Conservation (phyloP, 331 rosid species). For the Cydonia oblonga region DNA sequence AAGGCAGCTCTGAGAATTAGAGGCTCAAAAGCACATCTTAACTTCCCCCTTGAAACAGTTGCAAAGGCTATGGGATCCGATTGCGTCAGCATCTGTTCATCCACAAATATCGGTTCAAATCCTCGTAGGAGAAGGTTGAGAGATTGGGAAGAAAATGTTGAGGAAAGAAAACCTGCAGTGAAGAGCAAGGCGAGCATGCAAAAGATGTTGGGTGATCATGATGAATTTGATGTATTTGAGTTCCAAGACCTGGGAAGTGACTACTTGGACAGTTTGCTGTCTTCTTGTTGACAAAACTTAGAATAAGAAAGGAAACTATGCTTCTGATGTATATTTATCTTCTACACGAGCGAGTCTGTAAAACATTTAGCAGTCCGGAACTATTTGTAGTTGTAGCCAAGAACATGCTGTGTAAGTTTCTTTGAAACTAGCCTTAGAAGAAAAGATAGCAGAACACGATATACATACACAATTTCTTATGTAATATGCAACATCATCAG, state of each 20-base stretch:
- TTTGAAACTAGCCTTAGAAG: neutral
- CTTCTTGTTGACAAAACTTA: conserved; percentile 37
- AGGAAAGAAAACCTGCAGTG: conserved; percentile 17
- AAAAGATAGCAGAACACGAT: neutral
- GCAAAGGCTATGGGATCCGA: conserved; percentile 28
- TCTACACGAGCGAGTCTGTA: neutral
- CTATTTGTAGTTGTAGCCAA: neutral
- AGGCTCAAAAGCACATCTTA: conserved; percentile 62
- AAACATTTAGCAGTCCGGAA: neutral
- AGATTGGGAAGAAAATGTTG: conserved; percentile 29
- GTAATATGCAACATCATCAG: too few species aligned
- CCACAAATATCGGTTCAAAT: neutral
- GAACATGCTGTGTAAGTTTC: neutral
- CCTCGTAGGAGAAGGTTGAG: conserved; percentile 24
- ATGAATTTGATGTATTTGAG: conserved; percentile 45
- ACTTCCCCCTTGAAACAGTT: conserved; percentile 63
- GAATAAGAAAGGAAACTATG: neutral
- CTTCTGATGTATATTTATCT: neutral
- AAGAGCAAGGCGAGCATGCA: conserved; percentile 35
- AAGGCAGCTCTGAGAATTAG: conserved; percentile 83
- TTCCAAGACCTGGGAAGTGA: conserved; percentile 86
- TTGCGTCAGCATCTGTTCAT: neutral
- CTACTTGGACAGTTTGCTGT: conserved; percentile 64
- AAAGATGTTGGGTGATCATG: conserved; percentile 27
- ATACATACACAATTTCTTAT: neutral